phyloP scores from a whole-genome alignment of 805 yeast species.

The Vanderwaltozyma verrucispora region DNA sequence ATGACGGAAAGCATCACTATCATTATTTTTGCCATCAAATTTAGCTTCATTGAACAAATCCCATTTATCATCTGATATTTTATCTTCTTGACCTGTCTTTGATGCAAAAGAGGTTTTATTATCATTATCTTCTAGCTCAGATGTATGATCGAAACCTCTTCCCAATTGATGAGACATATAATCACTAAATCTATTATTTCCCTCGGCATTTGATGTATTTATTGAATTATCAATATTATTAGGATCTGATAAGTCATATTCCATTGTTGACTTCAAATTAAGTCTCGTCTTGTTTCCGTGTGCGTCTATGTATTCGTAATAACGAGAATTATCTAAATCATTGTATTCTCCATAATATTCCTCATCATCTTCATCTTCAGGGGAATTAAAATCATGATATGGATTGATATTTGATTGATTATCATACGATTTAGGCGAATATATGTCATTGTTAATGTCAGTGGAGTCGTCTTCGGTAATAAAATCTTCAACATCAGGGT shows the following conservation, averaged over 20 bases:
- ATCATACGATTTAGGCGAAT: conserved; percentile 1
- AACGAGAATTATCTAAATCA: conserved; percentile 24
- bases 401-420: conserved; percentile 3
- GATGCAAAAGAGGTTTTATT: conserved; percentile 4
- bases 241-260: conserved; percentile 21
- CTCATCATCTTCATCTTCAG: conserved; percentile 47
- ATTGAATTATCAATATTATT: conserved; percentile 7
- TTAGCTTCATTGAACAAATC: neutral
- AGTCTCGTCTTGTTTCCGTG: conserved; percentile 27
- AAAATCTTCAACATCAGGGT: conserved; percentile 44
- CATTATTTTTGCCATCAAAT: conserved; percentile 9
- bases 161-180: conserved; percentile 24
- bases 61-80: conserved; percentile 1
- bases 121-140: conserved; percentile 16
- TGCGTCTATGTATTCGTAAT: conserved; percentile 28
- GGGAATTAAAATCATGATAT: conserved; percentile 8
- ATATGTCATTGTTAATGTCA: too few species aligned
- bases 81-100: conserved; percentile 21
- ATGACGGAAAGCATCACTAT: conserved; percentile 30
- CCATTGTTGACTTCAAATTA: conserved; percentile 30
- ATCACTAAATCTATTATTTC: conserved; percentile 16
- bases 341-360: conserved; percentile 30
- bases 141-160: conserved; percentile 12
- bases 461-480: conserved; percentile 25
- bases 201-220: conserved; percentile 6